A percentile compares a stretch with the other conserved stretches of the same genome.
phyloP scores from a whole-genome alignment of 164 flowering plant species.

The Magnolia kwangsiensis region DNA sequence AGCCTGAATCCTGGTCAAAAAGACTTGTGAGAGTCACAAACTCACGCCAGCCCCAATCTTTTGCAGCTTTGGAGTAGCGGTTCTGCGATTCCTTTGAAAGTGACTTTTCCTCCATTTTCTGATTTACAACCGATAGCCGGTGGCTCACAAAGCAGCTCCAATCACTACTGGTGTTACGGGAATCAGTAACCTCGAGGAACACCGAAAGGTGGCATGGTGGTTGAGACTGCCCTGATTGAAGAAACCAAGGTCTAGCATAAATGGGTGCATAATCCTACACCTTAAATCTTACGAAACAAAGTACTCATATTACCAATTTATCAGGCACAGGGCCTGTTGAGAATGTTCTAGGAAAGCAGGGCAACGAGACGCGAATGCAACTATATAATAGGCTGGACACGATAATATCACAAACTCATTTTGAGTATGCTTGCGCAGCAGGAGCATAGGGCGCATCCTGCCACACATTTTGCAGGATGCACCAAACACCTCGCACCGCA shows the following conservation, averaged over 20 bases:
- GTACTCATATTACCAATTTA: background rate
- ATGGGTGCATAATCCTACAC: background rate
- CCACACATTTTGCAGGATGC: background rate
- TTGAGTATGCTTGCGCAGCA: background rate
- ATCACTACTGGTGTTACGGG: conserved; percentile 76
- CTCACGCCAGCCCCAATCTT: conserved; percentile 99
- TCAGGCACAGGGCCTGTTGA: background rate
- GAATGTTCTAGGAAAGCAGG: background rate
- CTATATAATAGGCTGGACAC: background rate
- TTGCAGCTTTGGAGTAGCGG: conserved; percentile 96
- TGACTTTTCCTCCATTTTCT: conserved; percentile 87
- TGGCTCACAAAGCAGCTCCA: conserved; percentile 99
- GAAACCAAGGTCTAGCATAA: conserved; percentile 4
- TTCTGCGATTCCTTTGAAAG: conserved; percentile 94
- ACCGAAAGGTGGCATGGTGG: conserved; percentile 99
- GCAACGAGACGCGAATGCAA: background rate
- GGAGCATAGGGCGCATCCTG: background rate
- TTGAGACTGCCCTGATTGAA: conserved; percentile 94
- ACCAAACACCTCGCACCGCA: background rate
- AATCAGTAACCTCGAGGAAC: conserved; percentile 96
- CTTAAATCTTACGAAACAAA: background rate
- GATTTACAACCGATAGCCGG: conserved; percentile 92
- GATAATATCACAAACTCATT: background rate
- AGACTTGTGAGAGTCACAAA: conserved; percentile 95
- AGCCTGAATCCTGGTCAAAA: conserved; percentile 97